A percentile compares a stretch with the other conserved stretches of the same genome.
Conservation (phyloP, 202 grass and related monocot genomes). For the Setaria viridis region DNA sequence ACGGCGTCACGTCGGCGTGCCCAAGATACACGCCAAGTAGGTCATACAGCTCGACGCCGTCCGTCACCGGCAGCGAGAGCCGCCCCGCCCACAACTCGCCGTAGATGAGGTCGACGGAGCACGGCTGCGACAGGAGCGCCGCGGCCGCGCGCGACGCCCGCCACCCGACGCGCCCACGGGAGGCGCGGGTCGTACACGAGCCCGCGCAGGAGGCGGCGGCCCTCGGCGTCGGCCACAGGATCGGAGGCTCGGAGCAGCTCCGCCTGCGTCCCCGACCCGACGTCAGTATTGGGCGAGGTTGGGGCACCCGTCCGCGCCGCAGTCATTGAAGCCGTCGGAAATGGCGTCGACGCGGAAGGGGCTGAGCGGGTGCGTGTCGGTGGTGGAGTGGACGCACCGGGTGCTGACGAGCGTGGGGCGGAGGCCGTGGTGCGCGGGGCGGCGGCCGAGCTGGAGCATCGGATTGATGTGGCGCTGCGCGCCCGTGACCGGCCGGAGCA, state of each 20-base stretch:
- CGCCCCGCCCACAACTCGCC: conserved; percentile 42
- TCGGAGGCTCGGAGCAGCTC: neutral
- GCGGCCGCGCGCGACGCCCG: conserved; percentile 35
- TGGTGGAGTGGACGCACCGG: conserved; percentile 40
- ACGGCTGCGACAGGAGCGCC: conserved; percentile 59
- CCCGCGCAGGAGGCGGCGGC: conserved; percentile 4
- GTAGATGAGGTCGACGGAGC: conserved; percentile 50
- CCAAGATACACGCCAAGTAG: conserved; percentile 30
- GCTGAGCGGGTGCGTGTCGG: neutral
- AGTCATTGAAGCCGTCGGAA: conserved; percentile 55
- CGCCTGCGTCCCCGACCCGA: conserved; percentile 42
- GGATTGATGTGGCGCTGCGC: conserved; percentile 52
- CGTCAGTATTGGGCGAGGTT: no score
- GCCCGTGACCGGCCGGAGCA: conserved; percentile 43
- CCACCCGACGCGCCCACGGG: conserved; percentile 53
- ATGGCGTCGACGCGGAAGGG: conserved; percentile 48
- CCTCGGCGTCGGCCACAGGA: neutral
- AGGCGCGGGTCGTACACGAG: conserved; percentile 54
- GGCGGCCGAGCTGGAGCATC: conserved; percentile 57
- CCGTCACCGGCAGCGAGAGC: conserved; percentile 43
- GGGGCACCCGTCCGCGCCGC: no score
- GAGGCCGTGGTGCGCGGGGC: conserved; percentile 44
- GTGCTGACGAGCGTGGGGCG: conserved; percentile 36
- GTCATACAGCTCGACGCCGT: conserved; percentile 8
- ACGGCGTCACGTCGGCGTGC: conserved; percentile 55